Base-by-base conservation (phyloP, 768 basidiomycete genomes). In the Termitomyces bulborhizus region DNA sequence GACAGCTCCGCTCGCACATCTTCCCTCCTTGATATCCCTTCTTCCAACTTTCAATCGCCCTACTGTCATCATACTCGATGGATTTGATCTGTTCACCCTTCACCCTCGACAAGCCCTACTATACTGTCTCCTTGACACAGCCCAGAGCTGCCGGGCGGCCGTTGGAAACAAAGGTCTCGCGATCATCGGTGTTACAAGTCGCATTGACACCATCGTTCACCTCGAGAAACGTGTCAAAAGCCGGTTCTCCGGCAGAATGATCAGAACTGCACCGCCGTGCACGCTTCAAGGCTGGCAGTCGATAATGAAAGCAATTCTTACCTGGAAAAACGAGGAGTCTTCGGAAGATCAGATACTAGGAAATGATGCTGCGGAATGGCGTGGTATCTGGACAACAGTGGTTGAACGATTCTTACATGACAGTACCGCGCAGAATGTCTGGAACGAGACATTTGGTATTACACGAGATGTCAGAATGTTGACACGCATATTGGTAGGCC, bases 201-300 rank as follows among this genome's bases (percentile, higher is more conserved):
- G 94, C 8, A 79, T 95, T 24, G 94, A 98, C 63, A 88, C 92
- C 16, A 80, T 98, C 56, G 88, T 90, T 59, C 71, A 90, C 2
- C 76, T 99, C 16, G 97, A 99, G 68, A 99, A 99, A 68, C 80
- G 97, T 43, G 97, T 99, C 48, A 97, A 98, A 71, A 97, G 93
- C 60, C 83, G 97, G 3, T 99, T 98, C 72, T 98, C 95, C 1
- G 93, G 94, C 32, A 79, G 97, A 53, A 90, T 93, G 63, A 76
- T 95, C 54, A 82, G 91, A 46, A 85, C 91, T 6, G 79, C 83
- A 0, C 81, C 88, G 13, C 83, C 86, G 2, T 63, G 71, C 4
- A 72, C 71, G 8, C 56, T 84, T 0, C 68, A 73, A 3, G 70
- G 70, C 16, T 88, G 86, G 76, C 65, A 81, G 12, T 66, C 63